Evolutionary conservation across 495 filamentous ascomycete genomes (phyloP).

Genomic region (Parmelia sp.): DNA sequence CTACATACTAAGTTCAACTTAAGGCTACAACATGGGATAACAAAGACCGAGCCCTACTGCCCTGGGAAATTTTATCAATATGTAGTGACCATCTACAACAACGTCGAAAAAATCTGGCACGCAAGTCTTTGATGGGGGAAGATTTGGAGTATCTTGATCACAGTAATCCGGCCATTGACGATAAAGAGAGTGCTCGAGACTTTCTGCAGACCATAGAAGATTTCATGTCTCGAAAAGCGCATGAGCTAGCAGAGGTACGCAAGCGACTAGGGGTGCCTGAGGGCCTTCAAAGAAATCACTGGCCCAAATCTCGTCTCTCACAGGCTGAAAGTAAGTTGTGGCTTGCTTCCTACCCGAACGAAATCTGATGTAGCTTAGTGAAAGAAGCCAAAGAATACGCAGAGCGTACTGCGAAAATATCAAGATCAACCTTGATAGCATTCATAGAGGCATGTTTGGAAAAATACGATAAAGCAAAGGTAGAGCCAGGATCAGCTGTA

Average conservation of each 20-base stretch:
- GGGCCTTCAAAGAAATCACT: slow-evolving; percentile 12
- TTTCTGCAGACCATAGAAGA: slow-evolving; percentile 72
- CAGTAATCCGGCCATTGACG: slow-evolving; percentile 64
- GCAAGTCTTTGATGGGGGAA: slow-evolving; percentile 48
- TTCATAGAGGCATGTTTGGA: slow-evolving; percentile 79
- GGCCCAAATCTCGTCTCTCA: slow-evolving; percentile 1
- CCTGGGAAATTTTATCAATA: slow-evolving; percentile 62
- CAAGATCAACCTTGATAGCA: slow-evolving; percentile 57
- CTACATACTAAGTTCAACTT: slow-evolving; percentile 9
- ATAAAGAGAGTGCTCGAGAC: slow-evolving; percentile 73
- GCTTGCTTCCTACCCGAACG: slow-evolving; percentile 15
- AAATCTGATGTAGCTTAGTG: slow-evolving; percentile 15
- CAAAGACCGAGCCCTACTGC: slow-evolving; percentile 59
- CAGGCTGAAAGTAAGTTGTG: slow-evolving; percentile 15
- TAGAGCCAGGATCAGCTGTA: slow-evolving; percentile 94
- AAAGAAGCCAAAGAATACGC: slow-evolving; percentile 29
- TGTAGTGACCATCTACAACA: slow-evolving; percentile 57
- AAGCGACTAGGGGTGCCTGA: slow-evolving; percentile 22
- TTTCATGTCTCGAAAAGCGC: slow-evolving; percentile 56
- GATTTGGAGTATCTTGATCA: slow-evolving; percentile 57
- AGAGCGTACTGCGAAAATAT: slow-evolving; percentile 75
- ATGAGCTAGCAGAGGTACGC: slow-evolving; percentile 47
- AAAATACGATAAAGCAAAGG: slow-evolving; percentile 84
- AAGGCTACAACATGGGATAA: slow-evolving; percentile 67
- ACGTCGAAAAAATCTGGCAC: slow-evolving; percentile 58